Percentiles rank a stretch among this genome's conserved stretches.
These are phyloP conservation scores for Schizosaccharomyces cryophilus DNA, from an alignment of 805 yeast genomes.

Conservation along the genomic window DNA sequence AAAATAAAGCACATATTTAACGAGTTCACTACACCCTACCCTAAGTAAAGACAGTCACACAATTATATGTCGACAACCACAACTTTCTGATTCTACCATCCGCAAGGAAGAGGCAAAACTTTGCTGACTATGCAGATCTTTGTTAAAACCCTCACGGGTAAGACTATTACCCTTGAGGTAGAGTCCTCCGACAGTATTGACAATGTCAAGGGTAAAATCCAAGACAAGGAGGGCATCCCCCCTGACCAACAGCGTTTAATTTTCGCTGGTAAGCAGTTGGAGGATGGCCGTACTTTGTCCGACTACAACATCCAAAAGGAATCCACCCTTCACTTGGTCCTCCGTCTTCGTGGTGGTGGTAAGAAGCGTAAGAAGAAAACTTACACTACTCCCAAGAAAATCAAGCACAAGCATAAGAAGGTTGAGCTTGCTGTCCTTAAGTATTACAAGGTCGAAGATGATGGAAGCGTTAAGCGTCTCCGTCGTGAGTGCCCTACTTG, in stretches of 20 bases:
- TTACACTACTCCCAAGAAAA: constrained; percentile 99
- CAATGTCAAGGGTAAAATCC: constrained; percentile 88
- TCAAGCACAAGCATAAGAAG: constrained; percentile 98
- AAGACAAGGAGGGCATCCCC: constrained; percentile 94
- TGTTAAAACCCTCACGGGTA: constrained; percentile 73
- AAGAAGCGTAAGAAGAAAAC: constrained; percentile 99
- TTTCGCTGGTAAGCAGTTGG: constrained; percentile 32
- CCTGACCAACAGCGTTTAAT: constrained; percentile 94
- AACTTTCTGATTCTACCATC: background rate
- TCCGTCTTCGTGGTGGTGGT: constrained; percentile 98
- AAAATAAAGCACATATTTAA: too few species aligned
- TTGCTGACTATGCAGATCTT: constrained; percentile 4
- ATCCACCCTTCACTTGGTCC: constrained; percentile 83
- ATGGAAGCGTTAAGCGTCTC: constrained; percentile 94
- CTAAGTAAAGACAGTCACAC: background rate
- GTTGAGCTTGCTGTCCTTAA: constrained; percentile 97
- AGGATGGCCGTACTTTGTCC: constrained; percentile 76
- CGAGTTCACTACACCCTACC: too few species aligned
- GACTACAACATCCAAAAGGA: constrained; percentile 98
- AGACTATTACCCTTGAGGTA: constrained; percentile 70
- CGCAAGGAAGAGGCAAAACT: constrained; percentile 1
- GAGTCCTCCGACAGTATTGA: constrained; percentile 95
- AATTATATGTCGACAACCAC: background rate
- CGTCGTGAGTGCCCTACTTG: constrained; percentile 94
- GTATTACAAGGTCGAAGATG: constrained; percentile 97